Base-by-base conservation (phyloP, 1,284 basidiomycete genomes). In the Microstroma glucosiphilum region DNA sequence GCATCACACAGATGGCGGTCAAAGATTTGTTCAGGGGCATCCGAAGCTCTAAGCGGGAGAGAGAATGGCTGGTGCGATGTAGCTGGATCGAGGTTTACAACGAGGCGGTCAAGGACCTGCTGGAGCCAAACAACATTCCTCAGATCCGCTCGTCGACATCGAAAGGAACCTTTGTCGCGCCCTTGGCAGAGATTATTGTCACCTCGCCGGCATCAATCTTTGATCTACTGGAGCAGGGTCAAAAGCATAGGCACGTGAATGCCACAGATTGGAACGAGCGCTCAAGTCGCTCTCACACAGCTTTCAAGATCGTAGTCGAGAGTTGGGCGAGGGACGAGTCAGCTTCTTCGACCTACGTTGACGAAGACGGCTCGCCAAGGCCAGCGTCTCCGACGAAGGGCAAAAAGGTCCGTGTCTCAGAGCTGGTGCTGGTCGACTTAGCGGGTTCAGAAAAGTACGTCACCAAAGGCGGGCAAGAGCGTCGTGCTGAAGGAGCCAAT, bases 71-170 rank as follows among this genome's bases (percentile, higher is more conserved):
- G 13, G 84, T 98, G 0, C 87, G 94, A 11, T 93, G 91, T 69
- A 92, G 90, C 2, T 96, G 96, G 78, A 86, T 97, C 53, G 93
- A 97, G 74, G 92, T 97, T 59, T 97, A 96, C 82, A 98, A 98
- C 80, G 94, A 98, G 80, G 85, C 86, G 0, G 89, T 98, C 64
- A 86, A 91, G 67, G 92, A 93, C 74, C 82, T 92, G 2, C 85
- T 93, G 30, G 88, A 90, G 1, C 89, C 90, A 0, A 85, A 86
- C 6, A 85, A 85, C 84, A 62, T 67, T 7, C 75, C 77, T 6
- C 73, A 71, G 46, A 68, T 77, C 1, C 67, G 70, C 12, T 72
- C 76, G 40, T 75, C 75, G 25, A 64, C 60, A 42, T 60, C 68
- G 1, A 68, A 65, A 58, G 79, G 71, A 55, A 80, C 81, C 55